Evolutionary conservation across 2,329 filamentous ascomycete species (phyloP), one percentile per base, ranked within the genome.

Genomic region (Amylocarpus encephaloides): DNA sequence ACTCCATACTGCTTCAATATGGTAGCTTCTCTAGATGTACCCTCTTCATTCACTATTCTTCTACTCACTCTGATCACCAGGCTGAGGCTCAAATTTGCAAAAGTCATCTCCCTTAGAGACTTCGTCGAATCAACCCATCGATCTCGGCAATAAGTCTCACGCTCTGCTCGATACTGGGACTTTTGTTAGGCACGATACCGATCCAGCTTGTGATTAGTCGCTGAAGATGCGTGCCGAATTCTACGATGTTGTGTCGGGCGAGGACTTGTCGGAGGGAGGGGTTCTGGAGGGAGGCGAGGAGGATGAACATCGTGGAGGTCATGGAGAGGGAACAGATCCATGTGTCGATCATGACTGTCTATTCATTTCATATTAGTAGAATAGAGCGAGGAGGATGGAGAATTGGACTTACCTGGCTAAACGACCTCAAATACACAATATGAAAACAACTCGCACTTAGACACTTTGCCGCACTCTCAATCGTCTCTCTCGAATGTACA

Each of bases 281-380:
- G 15, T 50, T 58, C 15, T 51, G 51, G 2, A 58, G 46, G 3
- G 54, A 54, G 12, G 50, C 53, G 22, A 58, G 52, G 46, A 58
- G 51, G 34, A 58, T 53, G 48, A 56, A 58, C 56, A 58, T 58
- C 1, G 56, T 58, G 10, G 36, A 42, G 15, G 56, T 58, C 56
- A 56, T 58, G 40, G 73, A 77, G 0, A 78, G 56, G 0, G 74
- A 74, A 41, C 75, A 78, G 18, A 78, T 77, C 75, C 75, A 78
- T 0, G 74, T 76, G 55, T 78, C 75, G 1, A 78, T 69, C 32
- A 78, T 59, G 0, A 78, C 68, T 0, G 75, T 78, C 43, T 78
- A 5, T 44, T 35, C 6, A 7, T 30, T 7, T 11, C 10, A n/a
- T 6, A 4, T 19, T 16, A 15, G 1, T 16, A 12, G 26, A 32